Base-by-base conservation (phyloP, 2,329 filamentous ascomycete species). In the Cladosporium sp. region DNA sequence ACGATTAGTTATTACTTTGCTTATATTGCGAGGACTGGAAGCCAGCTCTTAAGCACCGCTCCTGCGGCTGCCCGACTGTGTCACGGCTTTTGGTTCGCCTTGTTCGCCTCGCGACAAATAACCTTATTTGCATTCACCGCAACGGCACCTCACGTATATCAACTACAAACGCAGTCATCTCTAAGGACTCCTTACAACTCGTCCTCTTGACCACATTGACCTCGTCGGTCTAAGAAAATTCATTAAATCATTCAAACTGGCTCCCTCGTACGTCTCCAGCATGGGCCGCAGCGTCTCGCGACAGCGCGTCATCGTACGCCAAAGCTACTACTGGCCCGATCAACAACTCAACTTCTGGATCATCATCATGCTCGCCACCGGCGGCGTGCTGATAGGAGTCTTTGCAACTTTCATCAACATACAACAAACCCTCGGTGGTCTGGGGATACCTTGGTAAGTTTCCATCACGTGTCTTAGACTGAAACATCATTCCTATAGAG, bases 291-390 rank as follows among this genome's bases (percentile, higher is more conserved):
- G 61, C 59, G 61, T 65, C 25, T 63, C 62, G 56, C 66, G 67
- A n/a, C 63, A 66, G 42, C 64, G 69, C 47, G 73, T 78, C 19
- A 72, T 79, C 49, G 75, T 79, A 38, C 75, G 76, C 30, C 72
- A 79, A 64, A 78, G 80, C 66, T 87, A 86, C 75, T 82, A 80
- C 74, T 88, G 84, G 84, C 84, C 84, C 2, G 84, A 87, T 70
- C 75, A 82, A 51, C 84, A 86, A 66, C 78, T 88, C 64, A 86
- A 87, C 67, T 72, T 85, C 66, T 88, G 84, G 84, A 81, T 84
- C 55, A 80, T 87, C 65, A 75, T 86, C 64, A 84, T 87, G 70
- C 76, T 87, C 15, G 80, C 78, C 0, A 80, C 81, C 1, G 82
- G 82, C 11, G 78, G 81, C 25, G 80, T 80, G 55, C 80, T 84